These are phyloP conservation scores for Fusarium nodosum DNA, from an alignment of 2,329 filamentous ascomycete species.

Conservation along the genomic window DNA sequence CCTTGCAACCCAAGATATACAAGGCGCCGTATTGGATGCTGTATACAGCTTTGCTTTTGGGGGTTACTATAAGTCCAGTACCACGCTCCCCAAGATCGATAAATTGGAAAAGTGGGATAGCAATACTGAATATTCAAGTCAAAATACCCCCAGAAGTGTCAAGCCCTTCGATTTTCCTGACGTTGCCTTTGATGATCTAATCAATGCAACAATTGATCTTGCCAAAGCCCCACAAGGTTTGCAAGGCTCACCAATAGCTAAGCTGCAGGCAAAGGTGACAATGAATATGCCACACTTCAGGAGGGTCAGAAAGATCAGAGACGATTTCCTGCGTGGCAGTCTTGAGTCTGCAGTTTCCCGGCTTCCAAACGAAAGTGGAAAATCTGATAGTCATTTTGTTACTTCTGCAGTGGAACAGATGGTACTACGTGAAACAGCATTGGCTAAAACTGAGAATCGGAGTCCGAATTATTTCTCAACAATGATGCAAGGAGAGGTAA, in stretches of 20 bases:
- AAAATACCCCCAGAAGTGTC: rapidly evolving
- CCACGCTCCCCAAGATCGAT: neutral
- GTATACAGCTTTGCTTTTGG: neutral
- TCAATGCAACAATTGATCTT: neutral
- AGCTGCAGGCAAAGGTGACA: neutral
- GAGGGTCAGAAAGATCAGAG: neutral
- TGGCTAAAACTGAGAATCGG: neutral
- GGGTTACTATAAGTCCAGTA: neutral
- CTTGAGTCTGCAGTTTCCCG: neutral
- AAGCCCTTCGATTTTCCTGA: neutral
- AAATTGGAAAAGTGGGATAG: neutral
- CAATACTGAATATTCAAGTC: rapidly evolving
- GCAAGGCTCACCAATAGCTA: neutral
- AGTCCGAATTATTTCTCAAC: neutral
- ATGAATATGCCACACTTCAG: constrained; percentile 4
- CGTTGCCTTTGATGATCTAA: neutral
- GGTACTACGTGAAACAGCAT: neutral
- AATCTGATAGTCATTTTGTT: rapidly evolving
- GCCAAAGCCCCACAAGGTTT: neutral
- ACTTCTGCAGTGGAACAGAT: neutral
- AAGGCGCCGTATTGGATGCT: neutral
- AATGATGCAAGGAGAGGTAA: neutral
- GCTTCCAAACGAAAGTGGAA: neutral
- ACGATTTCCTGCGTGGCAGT: neutral
- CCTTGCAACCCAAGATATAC: neutral